A percentile compares a stretch with the other conserved stretches of the same genome.
phyloP scores from a whole-genome alignment of 1,139 yeast species.

The Debaryomycetaceae sp. region DNA sequence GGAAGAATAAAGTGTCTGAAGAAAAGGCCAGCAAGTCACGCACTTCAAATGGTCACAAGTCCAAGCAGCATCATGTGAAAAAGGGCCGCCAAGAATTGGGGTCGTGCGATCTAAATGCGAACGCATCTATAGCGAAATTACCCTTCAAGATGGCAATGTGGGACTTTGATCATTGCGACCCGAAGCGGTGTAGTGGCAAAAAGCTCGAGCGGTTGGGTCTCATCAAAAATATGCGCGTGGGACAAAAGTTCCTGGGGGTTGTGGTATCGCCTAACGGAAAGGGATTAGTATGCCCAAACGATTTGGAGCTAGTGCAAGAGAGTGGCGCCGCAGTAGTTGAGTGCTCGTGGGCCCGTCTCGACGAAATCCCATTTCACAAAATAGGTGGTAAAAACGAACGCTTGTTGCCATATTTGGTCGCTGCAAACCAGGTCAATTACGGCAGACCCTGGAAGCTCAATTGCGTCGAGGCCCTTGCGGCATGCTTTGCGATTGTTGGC shows the following conservation, averaged over 20 bases:
- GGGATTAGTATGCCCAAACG: conserved; percentile 85
- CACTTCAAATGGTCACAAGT: conserved; percentile 49
- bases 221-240: conserved; percentile 67
- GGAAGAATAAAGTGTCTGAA: conserved; percentile 48
- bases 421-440: conserved; percentile 94
- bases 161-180: conserved; percentile 98
- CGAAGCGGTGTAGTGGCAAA: conserved; percentile 94
- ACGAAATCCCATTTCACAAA: conserved; percentile 86
- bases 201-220: conserved; percentile 82
- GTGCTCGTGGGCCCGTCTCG: conserved; percentile 96
- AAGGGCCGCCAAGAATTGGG: conserved; percentile 35
- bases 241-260: conserved; percentile 85
- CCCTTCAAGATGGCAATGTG: conserved; percentile 79
- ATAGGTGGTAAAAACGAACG: conserved; percentile 91
- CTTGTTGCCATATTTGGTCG: conserved; percentile 80
- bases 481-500: conserved; percentile 93
- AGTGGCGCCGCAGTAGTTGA: conserved; percentile 95
- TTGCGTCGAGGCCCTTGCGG: conserved; percentile 96
- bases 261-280: conserved; percentile 93
- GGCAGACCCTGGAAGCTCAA: conserved; percentile 95
- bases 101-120: conserved; percentile 5
- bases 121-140: conserved; percentile 20
- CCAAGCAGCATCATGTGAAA: conserved; percentile 42
- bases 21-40: conserved; percentile 22
- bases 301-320: conserved; percentile 62